These are phyloP conservation scores for Picea abies DNA, from an alignment of 83 land plant species.

Conservation along the genomic window DNA sequence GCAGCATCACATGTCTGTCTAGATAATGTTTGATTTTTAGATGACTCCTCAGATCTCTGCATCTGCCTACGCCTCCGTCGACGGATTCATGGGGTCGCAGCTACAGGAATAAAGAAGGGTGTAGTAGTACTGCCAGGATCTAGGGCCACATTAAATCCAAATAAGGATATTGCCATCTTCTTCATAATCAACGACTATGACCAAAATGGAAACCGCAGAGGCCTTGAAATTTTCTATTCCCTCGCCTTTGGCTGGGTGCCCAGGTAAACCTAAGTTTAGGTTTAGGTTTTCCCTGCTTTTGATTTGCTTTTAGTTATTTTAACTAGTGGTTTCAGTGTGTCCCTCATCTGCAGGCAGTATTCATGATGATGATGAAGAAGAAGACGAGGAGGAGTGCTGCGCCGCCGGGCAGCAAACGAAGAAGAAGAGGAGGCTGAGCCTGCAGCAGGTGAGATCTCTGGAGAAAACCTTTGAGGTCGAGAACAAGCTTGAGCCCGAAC, in stretches of 20 bases:
- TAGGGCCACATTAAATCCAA: too few species aligned
- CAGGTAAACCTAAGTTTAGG: too few species aligned
- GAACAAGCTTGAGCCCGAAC: constrained; percentile 78
- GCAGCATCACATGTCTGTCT: not conserved
- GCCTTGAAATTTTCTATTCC: not conserved
- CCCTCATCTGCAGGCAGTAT: not conserved
- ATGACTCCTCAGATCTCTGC: too few species aligned
- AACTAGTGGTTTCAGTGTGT: not conserved
- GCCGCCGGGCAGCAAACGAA: constrained; percentile 22
- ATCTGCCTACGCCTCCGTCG: too few species aligned
- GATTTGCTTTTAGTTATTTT: not conserved
- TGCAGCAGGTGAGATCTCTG: constrained; percentile 67
- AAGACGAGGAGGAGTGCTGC: constrained; percentile 15
- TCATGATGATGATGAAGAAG: not conserved
- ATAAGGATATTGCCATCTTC: too few species aligned
- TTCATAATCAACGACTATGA: too few species aligned
- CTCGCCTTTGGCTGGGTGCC: not conserved
- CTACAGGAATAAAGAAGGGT: too few species aligned
- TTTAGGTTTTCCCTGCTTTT: too few species aligned
- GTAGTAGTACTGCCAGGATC: too few species aligned
- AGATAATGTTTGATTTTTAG: too few species aligned
- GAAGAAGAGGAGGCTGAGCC: constrained; percentile 63
- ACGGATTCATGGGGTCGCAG: too few species aligned
- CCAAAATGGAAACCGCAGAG: not conserved
- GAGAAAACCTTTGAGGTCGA: constrained; percentile 73